Conservation (phyloP, 768 basidiomycete species). For the Rhodocollybia butyracea region DNA sequence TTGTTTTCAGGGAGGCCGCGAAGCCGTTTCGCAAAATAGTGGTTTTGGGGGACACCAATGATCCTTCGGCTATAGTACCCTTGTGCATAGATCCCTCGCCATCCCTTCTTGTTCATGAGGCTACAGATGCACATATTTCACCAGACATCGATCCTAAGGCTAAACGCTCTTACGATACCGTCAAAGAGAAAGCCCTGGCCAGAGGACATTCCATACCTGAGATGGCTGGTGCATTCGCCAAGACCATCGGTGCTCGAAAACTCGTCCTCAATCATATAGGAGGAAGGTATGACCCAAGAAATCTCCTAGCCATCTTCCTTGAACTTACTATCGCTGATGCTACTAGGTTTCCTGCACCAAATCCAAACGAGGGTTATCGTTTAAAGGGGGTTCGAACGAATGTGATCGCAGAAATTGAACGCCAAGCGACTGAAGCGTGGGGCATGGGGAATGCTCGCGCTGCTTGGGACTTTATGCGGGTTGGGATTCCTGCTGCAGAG, state of each 20-base stretch:
- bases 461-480: constrained; percentile 56
- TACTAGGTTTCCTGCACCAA: constrained; percentile 52
- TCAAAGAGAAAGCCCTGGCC: constrained; percentile 48
- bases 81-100: constrained; percentile 47
- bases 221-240: constrained; percentile 79
- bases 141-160: constrained; percentile 46
- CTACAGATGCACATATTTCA: constrained; percentile 74
- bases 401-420: constrained; percentile 59
- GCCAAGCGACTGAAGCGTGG: constrained; percentile 64
- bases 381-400: constrained; percentile 29
- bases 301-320: background rate
- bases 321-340: background rate
- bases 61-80: constrained; percentile 57
- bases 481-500: constrained; percentile 20
- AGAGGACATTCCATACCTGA: constrained; percentile 77
- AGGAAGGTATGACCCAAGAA: constrained; percentile 43
- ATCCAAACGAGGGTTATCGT: constrained; percentile 23
- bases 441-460: constrained; percentile 42
- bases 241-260: constrained; percentile 49
- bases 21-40: constrained; percentile 58
- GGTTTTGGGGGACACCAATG: constrained; percentile 75
- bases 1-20: constrained; percentile 61
- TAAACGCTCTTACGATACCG: constrained; percentile 36
- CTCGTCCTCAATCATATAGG: constrained; percentile 81
- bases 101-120: constrained; percentile 82